Evolutionary conservation across 192 early-diverging fungal species (phyloP).

Genomic region (Coemansia sp.): DNA sequence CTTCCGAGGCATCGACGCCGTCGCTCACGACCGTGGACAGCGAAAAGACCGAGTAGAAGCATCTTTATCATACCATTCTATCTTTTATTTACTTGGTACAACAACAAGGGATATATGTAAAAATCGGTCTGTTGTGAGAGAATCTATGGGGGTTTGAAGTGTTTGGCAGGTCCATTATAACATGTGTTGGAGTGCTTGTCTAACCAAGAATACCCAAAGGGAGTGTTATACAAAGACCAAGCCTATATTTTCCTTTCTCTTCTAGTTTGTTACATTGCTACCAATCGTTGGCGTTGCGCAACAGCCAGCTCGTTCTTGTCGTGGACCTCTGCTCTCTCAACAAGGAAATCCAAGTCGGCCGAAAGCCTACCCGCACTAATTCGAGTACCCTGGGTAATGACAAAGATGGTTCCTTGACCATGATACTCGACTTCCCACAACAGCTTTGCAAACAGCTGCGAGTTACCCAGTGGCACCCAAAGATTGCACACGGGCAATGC

Average conservation of each 20-base stretch:
- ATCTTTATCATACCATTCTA: not conserved
- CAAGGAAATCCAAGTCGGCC: conserved; percentile 16
- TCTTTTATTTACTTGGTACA: not conserved
- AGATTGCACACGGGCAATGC: conserved; percentile 24
- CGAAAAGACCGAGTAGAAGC: too few species aligned
- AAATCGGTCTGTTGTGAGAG: too few species aligned
- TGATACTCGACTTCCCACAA: conserved; percentile 21
- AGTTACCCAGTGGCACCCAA: conserved; percentile 38
- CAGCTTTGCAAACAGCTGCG: conserved; percentile 8
- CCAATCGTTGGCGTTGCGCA: not conserved
- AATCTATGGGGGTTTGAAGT: too few species aligned
- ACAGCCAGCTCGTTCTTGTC: conserved; percentile 10
- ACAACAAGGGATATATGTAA: too few species aligned
- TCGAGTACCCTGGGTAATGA: conserved; percentile 24
- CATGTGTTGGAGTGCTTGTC: too few species aligned
- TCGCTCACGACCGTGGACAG: too few species aligned
- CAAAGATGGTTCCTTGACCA: conserved; percentile 32
- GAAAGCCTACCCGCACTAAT: conserved; percentile 9
- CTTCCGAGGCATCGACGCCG: not conserved
- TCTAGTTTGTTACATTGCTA: not conserved
- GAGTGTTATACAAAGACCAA: not conserved
- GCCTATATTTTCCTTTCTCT: not conserved
- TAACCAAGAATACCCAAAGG: too few species aligned
- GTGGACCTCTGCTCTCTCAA: not conserved
- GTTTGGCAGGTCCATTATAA: too few species aligned